Evolutionary conservation across 345 rosid genomes (phyloP).

Genomic region (Combretum micranthum): DNA sequence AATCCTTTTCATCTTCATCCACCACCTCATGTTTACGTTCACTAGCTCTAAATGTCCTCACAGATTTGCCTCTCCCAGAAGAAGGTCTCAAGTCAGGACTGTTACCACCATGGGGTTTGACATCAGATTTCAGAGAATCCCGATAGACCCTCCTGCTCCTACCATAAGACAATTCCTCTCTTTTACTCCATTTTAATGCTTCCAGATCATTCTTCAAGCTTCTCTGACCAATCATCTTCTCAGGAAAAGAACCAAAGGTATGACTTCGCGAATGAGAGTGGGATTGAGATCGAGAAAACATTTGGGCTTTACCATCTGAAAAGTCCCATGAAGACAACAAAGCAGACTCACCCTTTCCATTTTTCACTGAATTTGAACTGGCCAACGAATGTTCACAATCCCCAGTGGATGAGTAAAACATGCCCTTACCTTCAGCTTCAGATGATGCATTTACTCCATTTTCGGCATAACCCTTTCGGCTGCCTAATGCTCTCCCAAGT

Average conservation of each 20-base stretch:
- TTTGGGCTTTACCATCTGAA: background rate
- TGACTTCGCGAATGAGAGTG: constrained; percentile 5
- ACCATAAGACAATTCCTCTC: constrained; percentile 14
- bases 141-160: constrained; percentile 19
- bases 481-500: background rate
- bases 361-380: constrained; percentile 30
- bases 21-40: constrained; percentile 16
- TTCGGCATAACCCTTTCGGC: background rate
- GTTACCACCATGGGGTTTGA: constrained; percentile 4
- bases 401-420: constrained; percentile 1
- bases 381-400: constrained; percentile 16
- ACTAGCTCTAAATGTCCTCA: constrained; percentile 49
- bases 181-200: constrained; percentile 13
- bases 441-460: background rate
- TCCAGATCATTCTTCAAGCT: constrained; percentile 14
- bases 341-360: constrained; percentile 1
- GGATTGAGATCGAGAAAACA: background rate
- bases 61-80: constrained; percentile 56
- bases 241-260: constrained; percentile 26
- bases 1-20: constrained; percentile 20
- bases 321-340: background rate
- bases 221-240: constrained; percentile 13
- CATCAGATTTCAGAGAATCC: constrained; percentile 30
- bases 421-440: background rate
- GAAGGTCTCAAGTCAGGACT: constrained; percentile 20